Base-by-base conservation (phyloP, 2,329 filamentous ascomycete species). In the Paecilomyces niveus region DNA sequence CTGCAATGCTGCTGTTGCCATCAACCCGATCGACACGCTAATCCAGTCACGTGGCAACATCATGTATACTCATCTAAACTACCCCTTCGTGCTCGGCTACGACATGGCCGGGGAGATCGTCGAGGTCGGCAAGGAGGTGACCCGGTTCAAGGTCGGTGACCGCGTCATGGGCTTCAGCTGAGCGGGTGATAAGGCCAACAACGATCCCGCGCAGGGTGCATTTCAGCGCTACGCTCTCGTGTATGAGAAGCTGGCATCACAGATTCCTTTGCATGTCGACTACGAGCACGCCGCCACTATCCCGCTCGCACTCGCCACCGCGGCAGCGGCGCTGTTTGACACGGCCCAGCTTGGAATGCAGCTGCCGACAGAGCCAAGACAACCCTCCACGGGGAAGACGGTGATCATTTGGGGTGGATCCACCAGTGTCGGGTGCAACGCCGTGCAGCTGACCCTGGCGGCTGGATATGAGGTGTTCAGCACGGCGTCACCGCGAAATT, bases 91-190 rank as follows among this genome's bases (percentile, higher is more conserved):
- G 24, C 63, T 76, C n/a, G 78, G 79, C 5, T 67, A 64, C 18
- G 79, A 81, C 60, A 70, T 78, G 10, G 75, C 77, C 1, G 79
- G 78, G 11, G 74, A 77, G 57, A 70, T 80, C 11, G 61, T 74
- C 49, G 73, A 79, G 61, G 70, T 81, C 24, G 75, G 67, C 10
- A 57, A 61, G 0, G 53, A 60, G 6, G 68, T 70, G 1, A 64
- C 62, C 1, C 55, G 63, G 18, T 71, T 71, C 57, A 62, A 67
- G 54, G 57, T 67, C n/a, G 68, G 66, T 4, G 67, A 70, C 54
- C 61, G 66, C 13, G 68, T 69, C 3, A 63, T 65, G 7, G 65
- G 66, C 61, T 69, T 59, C 18, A 62, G 64, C 22, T 58, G 60
- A 51, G 65, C 63, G 57, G 18, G 57, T 57, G 21, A 39, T 6